These are phyloP conservation scores for Colletotrichum plurivorum DNA, from an alignment of 2,329 filamentous ascomycete genomes.

Conservation along the genomic window DNA sequence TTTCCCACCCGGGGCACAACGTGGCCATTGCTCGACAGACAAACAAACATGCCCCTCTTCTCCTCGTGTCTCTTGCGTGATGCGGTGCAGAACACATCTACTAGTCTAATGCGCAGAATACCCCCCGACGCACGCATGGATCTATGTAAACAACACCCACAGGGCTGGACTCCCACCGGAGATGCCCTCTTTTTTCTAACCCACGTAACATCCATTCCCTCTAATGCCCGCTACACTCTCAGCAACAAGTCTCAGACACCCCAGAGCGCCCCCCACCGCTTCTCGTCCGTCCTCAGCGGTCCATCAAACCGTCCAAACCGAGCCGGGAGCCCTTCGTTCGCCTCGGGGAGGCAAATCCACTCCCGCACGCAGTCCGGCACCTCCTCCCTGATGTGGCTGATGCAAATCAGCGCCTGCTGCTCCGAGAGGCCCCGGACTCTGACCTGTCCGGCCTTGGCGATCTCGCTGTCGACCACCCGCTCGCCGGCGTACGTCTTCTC, in stretches of 20 bases:
- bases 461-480: constrained; percentile 62
- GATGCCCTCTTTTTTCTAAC: too few relatives aligned
- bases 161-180: not conserved
- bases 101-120: not conserved
- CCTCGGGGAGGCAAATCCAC: constrained; percentile 88
- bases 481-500: constrained; percentile 56
- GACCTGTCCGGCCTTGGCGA: constrained; percentile 59
- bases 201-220: not conserved
- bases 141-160: constrained; percentile 3
- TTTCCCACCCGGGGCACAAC: constrained; percentile 12
- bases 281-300: constrained; percentile 69
- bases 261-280: constrained; percentile 78
- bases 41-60: not conserved
- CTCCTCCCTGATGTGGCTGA: constrained; percentile 92
- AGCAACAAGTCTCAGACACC: constrained; percentile 47
- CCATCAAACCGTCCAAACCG: constrained; percentile 76
- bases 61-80: constrained; percentile 8
- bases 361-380: constrained; percentile 86
- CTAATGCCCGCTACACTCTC: not conserved
- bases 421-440: constrained; percentile 74
- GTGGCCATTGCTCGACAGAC: constrained; percentile 12
- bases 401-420: constrained; percentile 88
- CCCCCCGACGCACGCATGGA: not conserved
- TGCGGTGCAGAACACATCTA: constrained; percentile 8
- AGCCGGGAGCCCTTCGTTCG: constrained; percentile 72